Evolutionary conservation across 176 grass and related monocot species (phyloP).

Genomic region (Phyllostachys edulis): DNA sequence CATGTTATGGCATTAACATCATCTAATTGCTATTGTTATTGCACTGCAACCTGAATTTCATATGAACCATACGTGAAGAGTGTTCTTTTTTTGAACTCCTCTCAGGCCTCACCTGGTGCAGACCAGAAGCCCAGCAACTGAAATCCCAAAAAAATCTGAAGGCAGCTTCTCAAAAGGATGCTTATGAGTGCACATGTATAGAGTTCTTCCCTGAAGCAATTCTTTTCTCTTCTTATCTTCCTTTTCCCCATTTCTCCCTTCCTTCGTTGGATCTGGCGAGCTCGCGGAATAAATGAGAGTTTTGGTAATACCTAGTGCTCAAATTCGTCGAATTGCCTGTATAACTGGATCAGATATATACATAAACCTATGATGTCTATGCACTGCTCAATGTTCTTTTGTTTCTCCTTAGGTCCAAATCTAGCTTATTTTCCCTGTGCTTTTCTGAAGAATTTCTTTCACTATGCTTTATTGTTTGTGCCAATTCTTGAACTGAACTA

Average conservation of each 20-base stretch:
- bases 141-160: slow-evolving; percentile 36
- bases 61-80: not conserved
- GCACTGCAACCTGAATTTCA: not conserved
- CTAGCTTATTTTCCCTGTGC: not conserved
- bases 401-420: not conserved
- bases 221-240: slow-evolving; percentile 27
- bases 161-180: slow-evolving; percentile 34
- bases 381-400: slow-evolving; percentile 14
- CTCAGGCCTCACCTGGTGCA: slow-evolving; percentile 62
- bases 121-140: slow-evolving; percentile 81
- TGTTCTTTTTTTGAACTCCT: not conserved
- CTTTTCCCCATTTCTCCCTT: slow-evolving; percentile 20
- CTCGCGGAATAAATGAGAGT: slow-evolving; percentile 44
- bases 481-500: not conserved
- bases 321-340: slow-evolving; percentile 53
- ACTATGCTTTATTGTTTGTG: not conserved
- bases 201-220: slow-evolving; percentile 62
- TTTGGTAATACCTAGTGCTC: slow-evolving; percentile 48
- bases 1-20: not conserved
- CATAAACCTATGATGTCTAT: slow-evolving; percentile 29
- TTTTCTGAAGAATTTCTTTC: not conserved
- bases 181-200: slow-evolving; percentile 61
- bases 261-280: slow-evolving; percentile 37
- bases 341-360: slow-evolving; percentile 38
- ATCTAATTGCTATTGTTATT: not conserved